Evolutionary conservation across 192 early-diverging fungal species (phyloP).

Genomic region (Coemansia sp.): DNA sequence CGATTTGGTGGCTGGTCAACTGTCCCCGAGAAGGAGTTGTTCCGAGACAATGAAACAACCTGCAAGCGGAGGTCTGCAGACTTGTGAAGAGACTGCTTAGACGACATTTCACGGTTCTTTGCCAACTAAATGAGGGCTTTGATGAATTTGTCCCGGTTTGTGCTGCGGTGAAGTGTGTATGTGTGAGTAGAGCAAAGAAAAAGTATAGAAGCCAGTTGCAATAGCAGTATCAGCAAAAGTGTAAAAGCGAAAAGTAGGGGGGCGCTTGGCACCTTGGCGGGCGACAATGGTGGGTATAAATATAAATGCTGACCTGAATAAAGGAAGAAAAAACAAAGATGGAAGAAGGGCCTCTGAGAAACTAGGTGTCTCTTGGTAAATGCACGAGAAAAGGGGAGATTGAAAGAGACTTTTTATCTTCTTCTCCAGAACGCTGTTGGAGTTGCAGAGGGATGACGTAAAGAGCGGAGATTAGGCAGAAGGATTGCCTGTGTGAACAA

Average conservation of each 20-base stretch:
- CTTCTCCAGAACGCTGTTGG: no score
- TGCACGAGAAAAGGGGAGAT: background rate
- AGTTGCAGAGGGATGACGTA: background rate
- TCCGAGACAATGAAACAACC: constrained; percentile 37
- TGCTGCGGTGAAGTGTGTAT: background rate
- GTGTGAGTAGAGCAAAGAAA: background rate
- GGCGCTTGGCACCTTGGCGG: no score
- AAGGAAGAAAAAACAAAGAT: background rate
- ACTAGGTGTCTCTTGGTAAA: background rate
- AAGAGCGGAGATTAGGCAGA: background rate
- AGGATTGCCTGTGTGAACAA: no score
- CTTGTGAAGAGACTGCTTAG: constrained; percentile 28
- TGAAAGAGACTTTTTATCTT: background rate
- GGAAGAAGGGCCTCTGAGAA: background rate
- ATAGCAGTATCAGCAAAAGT: background rate
- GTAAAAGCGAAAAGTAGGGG: no score
- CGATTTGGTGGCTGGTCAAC: constrained; percentile 17
- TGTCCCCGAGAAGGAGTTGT: constrained; percentile 39
- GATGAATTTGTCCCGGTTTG: background rate
- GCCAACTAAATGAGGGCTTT: constrained; percentile 3
- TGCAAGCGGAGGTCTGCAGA: constrained; percentile 40
- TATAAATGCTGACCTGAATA: background rate
- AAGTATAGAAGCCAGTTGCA: background rate
- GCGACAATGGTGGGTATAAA: no score
- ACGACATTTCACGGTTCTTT: constrained; percentile 23